Evolutionary conservation across 139 green algal genomes (phyloP).

Genomic region (Eudorina sp.): DNA sequence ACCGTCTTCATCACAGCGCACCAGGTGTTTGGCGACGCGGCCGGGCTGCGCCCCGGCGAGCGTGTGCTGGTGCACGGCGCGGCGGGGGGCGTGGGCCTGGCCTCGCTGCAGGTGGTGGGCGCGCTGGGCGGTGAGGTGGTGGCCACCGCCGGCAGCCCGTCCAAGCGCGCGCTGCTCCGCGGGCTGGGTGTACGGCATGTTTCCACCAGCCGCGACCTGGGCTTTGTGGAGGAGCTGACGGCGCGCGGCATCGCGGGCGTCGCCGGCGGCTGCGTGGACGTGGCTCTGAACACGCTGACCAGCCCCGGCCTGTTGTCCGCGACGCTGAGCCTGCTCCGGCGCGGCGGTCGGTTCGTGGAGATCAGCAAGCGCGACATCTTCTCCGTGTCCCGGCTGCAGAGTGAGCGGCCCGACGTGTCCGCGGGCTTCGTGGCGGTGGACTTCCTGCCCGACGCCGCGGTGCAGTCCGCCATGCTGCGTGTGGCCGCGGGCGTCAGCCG

Average conservation of each 20-base stretch:
- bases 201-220: slow-evolving; percentile 75
- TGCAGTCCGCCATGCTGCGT: slow-evolving; percentile 65
- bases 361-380: slow-evolving; percentile 94
- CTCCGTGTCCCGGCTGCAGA: slow-evolving; percentile 63
- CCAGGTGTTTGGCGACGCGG: slow-evolving; percentile 64
- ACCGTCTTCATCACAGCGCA: slow-evolving; percentile 90
- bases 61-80: slow-evolving; percentile 81
- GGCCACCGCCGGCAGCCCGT: slow-evolving; percentile 77
- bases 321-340: slow-evolving; percentile 68
- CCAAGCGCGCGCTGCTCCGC: slow-evolving; percentile 83
- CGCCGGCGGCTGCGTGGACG: slow-evolving; percentile 55
- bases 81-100: slow-evolving; percentile 85
- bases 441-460: slow-evolving; percentile 81
- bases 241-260: slow-evolving; percentile 20
- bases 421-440: slow-evolving; percentile 89
- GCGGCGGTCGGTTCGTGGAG: slow-evolving; percentile 82
- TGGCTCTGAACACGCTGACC: slow-evolving; percentile 89
- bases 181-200: slow-evolving; percentile 65
- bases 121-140: slow-evolving; percentile 58
- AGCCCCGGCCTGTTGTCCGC: slow-evolving; percentile 85
- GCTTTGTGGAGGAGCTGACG: slow-evolving; percentile 74
- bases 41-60: slow-evolving; percentile 49
- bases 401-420: slow-evolving; percentile 84
- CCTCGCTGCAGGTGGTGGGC: slow-evolving; percentile 74
- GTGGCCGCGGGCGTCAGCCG: slow-evolving; percentile 58